These are phyloP conservation scores for Penicillium riverlandense DNA, from an alignment of 495 filamentous ascomycete genomes.

Conservation along the genomic window DNA sequence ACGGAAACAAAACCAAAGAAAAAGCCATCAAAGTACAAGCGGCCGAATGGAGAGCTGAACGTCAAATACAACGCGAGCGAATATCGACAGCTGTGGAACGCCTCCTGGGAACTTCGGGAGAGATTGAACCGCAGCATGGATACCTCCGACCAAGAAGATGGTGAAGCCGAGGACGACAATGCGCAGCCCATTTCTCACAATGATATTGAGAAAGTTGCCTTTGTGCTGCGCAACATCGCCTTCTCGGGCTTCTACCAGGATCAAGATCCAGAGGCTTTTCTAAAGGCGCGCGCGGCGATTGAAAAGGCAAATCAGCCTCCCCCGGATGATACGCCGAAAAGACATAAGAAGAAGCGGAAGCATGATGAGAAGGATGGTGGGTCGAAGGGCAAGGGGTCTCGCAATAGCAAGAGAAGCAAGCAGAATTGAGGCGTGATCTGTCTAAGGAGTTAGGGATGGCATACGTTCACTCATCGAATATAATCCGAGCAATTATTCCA, in stretches of 20 bases:
- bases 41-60: conserved; percentile 34
- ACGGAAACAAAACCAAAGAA: conserved; percentile 23
- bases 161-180: neutral
- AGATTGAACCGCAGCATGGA: conserved; percentile 27
- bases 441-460: neutral
- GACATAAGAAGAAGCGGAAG: conserved; percentile 1
- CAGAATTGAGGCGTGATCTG: neutral
- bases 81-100: conserved; percentile 47
- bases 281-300: neutral
- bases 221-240: conserved; percentile 39
- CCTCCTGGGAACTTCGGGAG: conserved; percentile 33
- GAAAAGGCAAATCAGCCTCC: too few relatives aligned
- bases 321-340: neutral
- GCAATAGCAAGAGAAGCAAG: neutral
- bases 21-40: conserved; percentile 19
- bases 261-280: neutral
- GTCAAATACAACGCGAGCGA: conserved; percentile 62
- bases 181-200: conserved; percentile 34
- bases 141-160: neutral
- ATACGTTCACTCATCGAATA: too few relatives aligned
- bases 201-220: conserved; percentile 64
- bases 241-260: conserved; percentile 14
- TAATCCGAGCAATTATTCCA: too few relatives aligned
- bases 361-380: neutral
- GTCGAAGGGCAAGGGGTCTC: neutral